Base-by-base conservation (phyloP, 805 yeast species). In the Priceomyces fermenticarens region DNA sequence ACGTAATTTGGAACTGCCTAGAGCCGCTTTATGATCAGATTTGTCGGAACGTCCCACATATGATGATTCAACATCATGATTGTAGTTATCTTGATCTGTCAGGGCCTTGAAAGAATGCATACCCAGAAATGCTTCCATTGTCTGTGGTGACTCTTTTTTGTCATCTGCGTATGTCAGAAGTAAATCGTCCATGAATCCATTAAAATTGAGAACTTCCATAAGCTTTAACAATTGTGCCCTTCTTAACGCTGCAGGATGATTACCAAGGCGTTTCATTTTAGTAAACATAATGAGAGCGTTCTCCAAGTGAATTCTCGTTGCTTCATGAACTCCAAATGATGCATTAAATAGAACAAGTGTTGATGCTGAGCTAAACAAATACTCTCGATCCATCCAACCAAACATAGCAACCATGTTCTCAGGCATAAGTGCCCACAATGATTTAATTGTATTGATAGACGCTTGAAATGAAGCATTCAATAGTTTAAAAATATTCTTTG, bases 331-430 rank as follows among this genome's bases (percentile, higher is more conserved):
- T 6, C 95, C 95, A 63, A 85, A 85, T 0, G 93, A 83, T 1
- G 88, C 82, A 56, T 83, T 85, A 58, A 84, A 85, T 32, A 85
- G 65, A 11, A 85, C 78, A 35, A 85, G 62, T 0, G 93, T 85
- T 4, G 86, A 84, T 3, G 90, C 80, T 0, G 90, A 78, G 0
- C 89, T 85, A 58, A 84, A 85, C 16, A 85, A 64, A 54, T 85
- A 85, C 53, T 85, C 95, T 51, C 95, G 70, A 55, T 85, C 95
- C 91, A 85, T 85, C 70, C 87, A 85, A 2, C 95, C 93, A 63
- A 85, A 85, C 33, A 85, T 60, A 0, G 95, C 91, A n/a, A 85
- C 82, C 88, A 83, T 83, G 48, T 83, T 84, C 42, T 82, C 85
- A 0, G 85, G 87, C 55, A 82, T 68, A 35, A 85, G 64, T 0